Percentiles rank a stretch among this genome's conserved stretches.
Evolutionary conservation across 257 asterid genomes (phyloP).

Genomic region (Misopates orontium): DNA sequence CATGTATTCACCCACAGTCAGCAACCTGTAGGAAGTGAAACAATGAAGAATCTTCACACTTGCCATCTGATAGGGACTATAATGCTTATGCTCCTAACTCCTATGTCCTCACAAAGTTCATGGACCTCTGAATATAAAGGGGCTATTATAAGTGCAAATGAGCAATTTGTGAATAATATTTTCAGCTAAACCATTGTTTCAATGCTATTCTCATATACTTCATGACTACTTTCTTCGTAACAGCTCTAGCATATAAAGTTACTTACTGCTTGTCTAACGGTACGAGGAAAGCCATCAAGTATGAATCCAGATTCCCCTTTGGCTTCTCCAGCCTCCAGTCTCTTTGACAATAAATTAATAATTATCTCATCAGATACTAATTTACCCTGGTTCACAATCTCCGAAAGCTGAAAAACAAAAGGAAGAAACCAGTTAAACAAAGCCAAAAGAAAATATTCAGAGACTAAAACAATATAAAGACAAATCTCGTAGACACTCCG

Average conservation of each 20-base stretch:
- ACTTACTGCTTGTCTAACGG: conserved; percentile 95
- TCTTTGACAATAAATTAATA: conserved; percentile 77
- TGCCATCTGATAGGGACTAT: too few species aligned
- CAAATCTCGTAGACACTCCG: neutral
- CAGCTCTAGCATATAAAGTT: neutral
- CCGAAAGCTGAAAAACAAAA: conserved; percentile 59
- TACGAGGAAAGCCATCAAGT: conserved; percentile 94
- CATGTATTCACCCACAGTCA: too few species aligned
- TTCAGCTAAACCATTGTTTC: neutral
- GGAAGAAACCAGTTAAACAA: conserved; percentile 10
- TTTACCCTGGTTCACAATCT: conserved; percentile 93
- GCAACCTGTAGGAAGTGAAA: too few species aligned
- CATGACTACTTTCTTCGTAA: neutral
- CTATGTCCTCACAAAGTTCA: too few species aligned
- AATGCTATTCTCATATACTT: neutral
- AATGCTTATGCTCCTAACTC: too few species aligned
- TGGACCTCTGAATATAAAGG: neutral
- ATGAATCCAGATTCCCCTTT: conserved; percentile 90
- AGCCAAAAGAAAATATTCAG: neutral
- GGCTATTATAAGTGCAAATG: conserved; percentile 8
- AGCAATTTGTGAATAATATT: neutral
- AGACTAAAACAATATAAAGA: neutral
- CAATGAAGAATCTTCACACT: too few species aligned
- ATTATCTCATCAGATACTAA: conserved; percentile 93
- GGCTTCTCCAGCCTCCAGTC: conserved; percentile 83